These are phyloP conservation scores for Gynandropsis gynandra DNA, from an alignment of 345 rosid genomes.

Conservation along the genomic window DNA sequence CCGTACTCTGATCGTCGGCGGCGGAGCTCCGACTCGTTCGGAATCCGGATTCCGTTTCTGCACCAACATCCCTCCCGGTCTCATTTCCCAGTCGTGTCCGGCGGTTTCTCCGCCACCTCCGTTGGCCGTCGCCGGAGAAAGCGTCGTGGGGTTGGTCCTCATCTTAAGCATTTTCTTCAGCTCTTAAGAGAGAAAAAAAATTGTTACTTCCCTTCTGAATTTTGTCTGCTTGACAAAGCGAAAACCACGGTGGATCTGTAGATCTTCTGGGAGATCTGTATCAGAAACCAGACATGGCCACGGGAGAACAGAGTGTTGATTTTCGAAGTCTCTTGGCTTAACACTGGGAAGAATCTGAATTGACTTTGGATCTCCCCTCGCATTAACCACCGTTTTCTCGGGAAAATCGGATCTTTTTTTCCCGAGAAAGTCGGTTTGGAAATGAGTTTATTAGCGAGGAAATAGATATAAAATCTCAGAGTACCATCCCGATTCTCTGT, in stretches of 20 bases:
- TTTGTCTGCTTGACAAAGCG: neutral
- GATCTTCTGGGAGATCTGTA: conserved; percentile 38
- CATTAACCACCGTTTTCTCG: neutral
- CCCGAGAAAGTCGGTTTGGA: conserved; percentile 25
- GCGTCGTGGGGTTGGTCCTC: conserved; percentile 51
- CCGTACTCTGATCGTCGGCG: conserved; percentile 76
- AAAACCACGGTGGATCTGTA: conserved; percentile 23
- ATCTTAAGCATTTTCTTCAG: conserved; percentile 60
- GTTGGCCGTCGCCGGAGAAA: conserved; percentile 14
- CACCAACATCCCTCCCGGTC: conserved; percentile 99
- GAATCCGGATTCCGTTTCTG: conserved; percentile 80
- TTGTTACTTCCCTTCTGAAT: neutral
- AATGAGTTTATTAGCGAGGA: conserved; percentile 21
- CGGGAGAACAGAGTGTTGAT: conserved; percentile 30
- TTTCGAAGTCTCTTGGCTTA: too few species aligned
- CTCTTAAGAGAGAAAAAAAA: neutral
- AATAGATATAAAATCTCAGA: conserved; percentile 18
- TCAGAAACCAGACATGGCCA: conserved; percentile 36
- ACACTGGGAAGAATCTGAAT: conserved; percentile 15
- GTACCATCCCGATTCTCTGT: conserved; percentile 28
- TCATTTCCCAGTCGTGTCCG: conserved; percentile 73
- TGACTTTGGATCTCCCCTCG: conserved; percentile 26
- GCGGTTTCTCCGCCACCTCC: conserved; percentile 43
- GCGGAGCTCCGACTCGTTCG: conserved; percentile 50
- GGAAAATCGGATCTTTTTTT: neutral